phyloP scores from a whole-genome alignment of 2,329 filamentous ascomycete genomes.

The Epicoccum sorghinum region DNA sequence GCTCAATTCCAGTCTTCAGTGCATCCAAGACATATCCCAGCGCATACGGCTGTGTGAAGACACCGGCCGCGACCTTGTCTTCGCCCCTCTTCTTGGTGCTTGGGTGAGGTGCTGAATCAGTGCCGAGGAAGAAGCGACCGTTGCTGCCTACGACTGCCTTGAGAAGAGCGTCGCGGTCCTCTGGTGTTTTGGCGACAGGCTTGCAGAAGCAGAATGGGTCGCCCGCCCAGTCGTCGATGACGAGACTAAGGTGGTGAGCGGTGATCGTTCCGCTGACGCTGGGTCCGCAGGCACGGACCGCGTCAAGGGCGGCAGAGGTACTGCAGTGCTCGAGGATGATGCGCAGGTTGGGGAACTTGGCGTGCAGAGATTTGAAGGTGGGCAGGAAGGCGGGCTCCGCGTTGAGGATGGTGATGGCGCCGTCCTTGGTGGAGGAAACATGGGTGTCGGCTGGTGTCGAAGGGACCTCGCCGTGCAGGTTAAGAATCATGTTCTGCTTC shows the following conservation, averaged over 20 bases:
- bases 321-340: conserved; percentile 83
- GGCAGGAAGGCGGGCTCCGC: conserved; percentile 82
- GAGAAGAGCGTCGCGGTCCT: conserved; percentile 74
- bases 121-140: conserved; percentile 75
- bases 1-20: conserved; percentile 66
- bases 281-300: conserved; percentile 76
- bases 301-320: conserved; percentile 78
- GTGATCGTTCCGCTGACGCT: conserved; percentile 83
- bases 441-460: conserved; percentile 48
- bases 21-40: conserved; percentile 69
- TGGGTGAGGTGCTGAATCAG: conserved; percentile 73
- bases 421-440: conserved; percentile 14
- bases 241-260: conserved; percentile 83
- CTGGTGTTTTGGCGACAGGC: conserved; percentile 68
- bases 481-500: conserved; percentile 78
- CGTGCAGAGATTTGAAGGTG: conserved; percentile 74
- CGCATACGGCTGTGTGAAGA: conserved; percentile 79
- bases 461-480: conserved; percentile 90
- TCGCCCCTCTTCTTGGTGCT: conserved; percentile 64
- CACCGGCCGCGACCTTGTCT: conserved; percentile 67
- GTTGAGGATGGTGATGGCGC: conserved; percentile 59
- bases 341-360: conserved; percentile 73
- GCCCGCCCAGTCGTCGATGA: conserved; percentile 72
- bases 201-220: conserved; percentile 83
- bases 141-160: conserved; percentile 61